Conservation (phyloP, 139 green algal species). For the Gonium pectorale region DNA sequence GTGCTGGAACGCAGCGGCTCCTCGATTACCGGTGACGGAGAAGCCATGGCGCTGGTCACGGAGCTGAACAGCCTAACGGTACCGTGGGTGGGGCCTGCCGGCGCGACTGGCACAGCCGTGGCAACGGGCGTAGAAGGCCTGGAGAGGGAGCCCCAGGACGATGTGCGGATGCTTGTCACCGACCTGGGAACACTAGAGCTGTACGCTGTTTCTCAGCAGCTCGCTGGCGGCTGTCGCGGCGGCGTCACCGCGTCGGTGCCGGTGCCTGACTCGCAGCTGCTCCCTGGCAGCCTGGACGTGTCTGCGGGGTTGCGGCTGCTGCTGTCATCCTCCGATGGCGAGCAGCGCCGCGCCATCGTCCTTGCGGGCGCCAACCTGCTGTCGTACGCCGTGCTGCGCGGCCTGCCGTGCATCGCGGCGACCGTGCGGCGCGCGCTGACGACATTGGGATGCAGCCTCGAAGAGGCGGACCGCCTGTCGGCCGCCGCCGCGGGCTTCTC, state of each 20-base stretch:
- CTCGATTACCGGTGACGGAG: no score
- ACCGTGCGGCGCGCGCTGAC: background rate
- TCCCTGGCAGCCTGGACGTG: background rate
- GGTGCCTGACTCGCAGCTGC: background rate
- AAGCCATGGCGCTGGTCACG: no score
- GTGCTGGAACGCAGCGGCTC: no score
- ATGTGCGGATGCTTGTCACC: background rate
- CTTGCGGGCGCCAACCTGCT: slow-evolving; percentile 17
- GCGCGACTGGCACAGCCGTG: no score
- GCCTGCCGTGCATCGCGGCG: slow-evolving; percentile 11
- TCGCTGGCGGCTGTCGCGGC: background rate
- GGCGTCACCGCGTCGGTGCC: background rate
- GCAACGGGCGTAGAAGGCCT: no score
- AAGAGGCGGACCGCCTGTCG: slow-evolving; percentile 1
- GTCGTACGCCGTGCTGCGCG: slow-evolving; percentile 13
- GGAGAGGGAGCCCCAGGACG: no score
- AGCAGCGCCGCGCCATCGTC: background rate
- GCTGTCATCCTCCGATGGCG: background rate
- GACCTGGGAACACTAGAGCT: slow-evolving; percentile 14
- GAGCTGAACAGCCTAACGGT: no score
- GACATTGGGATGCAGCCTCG: slow-evolving; percentile 5
- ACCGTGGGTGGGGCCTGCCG: no score
- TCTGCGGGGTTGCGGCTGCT: background rate
- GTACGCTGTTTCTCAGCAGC: slow-evolving; percentile 3
- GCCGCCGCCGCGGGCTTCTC: background rate